phyloP scores from a whole-genome alignment of 2,329 filamentous ascomycete species.

The Claviceps cyperi region DNA sequence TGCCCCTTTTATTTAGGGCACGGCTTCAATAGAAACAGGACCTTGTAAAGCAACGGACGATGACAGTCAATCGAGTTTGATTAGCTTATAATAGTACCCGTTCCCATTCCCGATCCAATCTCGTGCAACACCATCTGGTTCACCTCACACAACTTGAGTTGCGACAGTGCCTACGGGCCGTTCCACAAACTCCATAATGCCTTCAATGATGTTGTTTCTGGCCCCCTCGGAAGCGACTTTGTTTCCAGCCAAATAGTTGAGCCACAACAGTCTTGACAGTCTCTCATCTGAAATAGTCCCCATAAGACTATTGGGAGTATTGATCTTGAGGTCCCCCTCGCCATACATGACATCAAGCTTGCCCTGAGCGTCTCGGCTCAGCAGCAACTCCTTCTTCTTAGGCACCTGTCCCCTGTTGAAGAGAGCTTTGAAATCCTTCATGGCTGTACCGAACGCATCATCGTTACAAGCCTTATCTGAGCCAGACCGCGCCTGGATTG shows the following conservation, averaged over 20 bases:
- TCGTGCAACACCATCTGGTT: not conserved
- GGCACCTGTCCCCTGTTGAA: slow-evolving; percentile 71
- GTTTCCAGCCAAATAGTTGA: slow-evolving; percentile 77
- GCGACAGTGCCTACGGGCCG: slow-evolving; percentile 78
- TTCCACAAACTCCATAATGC: slow-evolving; percentile 76
- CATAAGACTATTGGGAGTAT: slow-evolving; percentile 36
- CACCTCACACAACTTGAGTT: slow-evolving; percentile 48
- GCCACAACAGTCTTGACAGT: slow-evolving; percentile 68
- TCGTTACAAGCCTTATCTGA: slow-evolving; percentile 44
- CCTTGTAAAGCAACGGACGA: no score
- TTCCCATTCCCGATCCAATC: not conserved
- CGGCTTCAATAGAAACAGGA: not conserved
- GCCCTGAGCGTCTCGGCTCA: slow-evolving; percentile 54
- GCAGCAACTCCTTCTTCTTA: slow-evolving; percentile 63
- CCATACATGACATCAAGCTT: slow-evolving; percentile 54
- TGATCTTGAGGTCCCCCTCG: slow-evolving; percentile 36
- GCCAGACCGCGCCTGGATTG: slow-evolving; percentile 60
- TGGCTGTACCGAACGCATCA: slow-evolving; percentile 59
- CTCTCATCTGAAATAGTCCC: slow-evolving; percentile 67
- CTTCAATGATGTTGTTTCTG: slow-evolving; percentile 69
- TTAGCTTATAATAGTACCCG: not conserved
- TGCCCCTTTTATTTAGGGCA: not conserved
- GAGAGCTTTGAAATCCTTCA: slow-evolving; percentile 66
- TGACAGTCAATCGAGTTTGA: not conserved
- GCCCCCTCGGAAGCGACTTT: slow-evolving; percentile 77